Percentiles rank a stretch among this genome's conserved stretches.
Evolutionary conservation across 2,329 filamentous ascomycete genomes (phyloP).

Genomic region (Cordyceps cicadae): DNA sequence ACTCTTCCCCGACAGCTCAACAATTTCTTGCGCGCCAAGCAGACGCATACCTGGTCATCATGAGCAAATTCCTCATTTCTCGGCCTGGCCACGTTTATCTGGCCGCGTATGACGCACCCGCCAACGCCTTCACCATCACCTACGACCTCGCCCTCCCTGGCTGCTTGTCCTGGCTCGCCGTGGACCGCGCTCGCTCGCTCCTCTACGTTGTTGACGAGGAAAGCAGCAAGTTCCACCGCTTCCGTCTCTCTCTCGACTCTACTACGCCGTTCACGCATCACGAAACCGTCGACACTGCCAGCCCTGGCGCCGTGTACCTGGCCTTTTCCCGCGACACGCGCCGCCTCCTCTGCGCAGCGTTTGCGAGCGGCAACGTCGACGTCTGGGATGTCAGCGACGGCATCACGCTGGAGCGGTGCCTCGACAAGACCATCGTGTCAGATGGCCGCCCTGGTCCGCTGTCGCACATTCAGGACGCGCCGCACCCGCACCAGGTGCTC

Average conservation of each 20-base stretch:
- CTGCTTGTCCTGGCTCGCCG: slow-evolving; percentile 37
- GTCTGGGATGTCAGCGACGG: slow-evolving; percentile 35
- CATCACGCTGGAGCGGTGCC: slow-evolving; percentile 24
- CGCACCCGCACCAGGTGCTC: slow-evolving; percentile 40
- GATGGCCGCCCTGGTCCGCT: slow-evolving; percentile 26
- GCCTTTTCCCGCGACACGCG: slow-evolving; percentile 37
- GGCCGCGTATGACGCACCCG: too few relatives aligned
- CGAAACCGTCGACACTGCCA: slow-evolving; percentile 25
- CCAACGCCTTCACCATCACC: too few relatives aligned
- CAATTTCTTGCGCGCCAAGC: too few relatives aligned
- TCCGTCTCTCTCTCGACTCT: slow-evolving; percentile 27
- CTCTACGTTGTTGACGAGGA: slow-evolving; percentile 43
- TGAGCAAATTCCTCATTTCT: too few relatives aligned
- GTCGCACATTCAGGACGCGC: slow-evolving; percentile 23
- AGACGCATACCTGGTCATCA: too few relatives aligned
- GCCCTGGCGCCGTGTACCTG: slow-evolving; percentile 38
- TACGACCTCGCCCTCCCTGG: slow-evolving; percentile 25
- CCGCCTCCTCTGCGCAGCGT: slow-evolving; percentile 37
- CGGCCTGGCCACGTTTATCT: too few relatives aligned
- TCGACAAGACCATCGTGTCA: slow-evolving; percentile 30
- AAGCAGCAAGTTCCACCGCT: slow-evolving; percentile 30
- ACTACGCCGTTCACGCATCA: slow-evolving; percentile 20
- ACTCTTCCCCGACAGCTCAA: too few relatives aligned
- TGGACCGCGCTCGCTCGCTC: slow-evolving; percentile 24
- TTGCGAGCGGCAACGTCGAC: slow-evolving; percentile 33